Conservation (phyloP, 2,329 filamentous ascomycete species). For the Daldinia sp. region DNA sequence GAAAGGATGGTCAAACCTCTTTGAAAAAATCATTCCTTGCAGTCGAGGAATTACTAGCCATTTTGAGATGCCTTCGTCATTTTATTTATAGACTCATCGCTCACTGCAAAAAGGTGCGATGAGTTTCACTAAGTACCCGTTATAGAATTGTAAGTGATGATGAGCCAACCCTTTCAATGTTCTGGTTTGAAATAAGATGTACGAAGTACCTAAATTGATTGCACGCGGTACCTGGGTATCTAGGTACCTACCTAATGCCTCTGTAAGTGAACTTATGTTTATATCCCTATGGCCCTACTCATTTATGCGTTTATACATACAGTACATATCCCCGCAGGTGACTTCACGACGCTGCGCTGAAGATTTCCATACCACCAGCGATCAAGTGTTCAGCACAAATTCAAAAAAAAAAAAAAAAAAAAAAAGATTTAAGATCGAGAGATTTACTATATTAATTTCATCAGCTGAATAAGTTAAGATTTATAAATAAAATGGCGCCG, state of each 20-base stretch:
- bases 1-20: constrained; percentile 43
- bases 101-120: not conserved
- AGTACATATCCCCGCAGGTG: constrained; percentile 7
- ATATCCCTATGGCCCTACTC: not conserved
- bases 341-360: not conserved
- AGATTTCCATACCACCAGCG: not conserved
- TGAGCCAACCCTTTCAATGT: not conserved
- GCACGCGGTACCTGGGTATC: not conserved
- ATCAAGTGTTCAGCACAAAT: not conserved
- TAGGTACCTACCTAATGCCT: no score
- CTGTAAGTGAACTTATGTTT: constrained; percentile 8
- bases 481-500: constrained; percentile 32
- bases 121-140: not conserved
- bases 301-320: constrained; percentile 4
- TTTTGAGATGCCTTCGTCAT: constrained; percentile 39
- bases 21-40: constrained; percentile 51
- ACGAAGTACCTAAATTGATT: not conserved
- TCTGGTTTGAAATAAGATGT: not conserved
- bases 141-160: not conserved
- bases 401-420: no score
- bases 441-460: not conserved
- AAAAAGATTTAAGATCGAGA: not conserved
- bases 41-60: constrained; percentile 44
- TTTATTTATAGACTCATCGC: not conserved
- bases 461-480: not conserved